These are phyloP conservation scores for Colletotrichum sp. DNA, from an alignment of 2,329 filamentous ascomycete genomes.

Conservation along the genomic window DNA sequence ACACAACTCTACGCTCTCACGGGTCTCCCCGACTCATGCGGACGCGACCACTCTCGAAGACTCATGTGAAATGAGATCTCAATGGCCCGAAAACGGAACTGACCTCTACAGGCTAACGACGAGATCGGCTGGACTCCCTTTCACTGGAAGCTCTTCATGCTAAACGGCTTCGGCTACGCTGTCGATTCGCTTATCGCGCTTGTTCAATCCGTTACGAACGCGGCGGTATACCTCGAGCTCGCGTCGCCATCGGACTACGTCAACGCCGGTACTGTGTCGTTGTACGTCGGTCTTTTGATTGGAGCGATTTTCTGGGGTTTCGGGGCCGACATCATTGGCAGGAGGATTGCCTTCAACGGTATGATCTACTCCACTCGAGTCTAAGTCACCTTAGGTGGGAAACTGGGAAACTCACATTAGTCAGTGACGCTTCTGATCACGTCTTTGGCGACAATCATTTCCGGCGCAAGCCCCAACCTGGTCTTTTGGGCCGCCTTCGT, in stretches of 20 bases:
- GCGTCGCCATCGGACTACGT: conserved; percentile 47
- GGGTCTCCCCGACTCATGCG: not conserved
- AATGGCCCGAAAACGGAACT: not conserved
- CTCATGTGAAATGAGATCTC: not conserved
- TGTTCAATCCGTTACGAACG: conserved; percentile 63
- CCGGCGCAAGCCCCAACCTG: conserved; percentile 68
- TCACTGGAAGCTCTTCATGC: conserved; percentile 64
- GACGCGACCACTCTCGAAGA: not conserved
- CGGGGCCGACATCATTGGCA: conserved; percentile 66
- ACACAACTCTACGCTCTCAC: not conserved
- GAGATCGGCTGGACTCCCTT: conserved; percentile 66
- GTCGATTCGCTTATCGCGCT: conserved; percentile 53
- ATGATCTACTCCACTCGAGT: not conserved
- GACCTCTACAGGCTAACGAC: conserved; percentile 49
- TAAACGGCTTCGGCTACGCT: conserved; percentile 65
- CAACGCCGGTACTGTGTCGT: conserved; percentile 60
- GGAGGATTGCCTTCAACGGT: conserved; percentile 66
- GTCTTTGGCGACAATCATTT: conserved; percentile 63
- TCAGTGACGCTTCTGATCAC: conserved; percentile 60
- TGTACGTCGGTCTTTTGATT: conserved; percentile 53
- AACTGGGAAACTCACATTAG: not conserved
- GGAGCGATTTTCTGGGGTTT: conserved; percentile 70
- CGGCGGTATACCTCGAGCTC: conserved; percentile 14
- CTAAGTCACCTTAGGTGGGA: no score
- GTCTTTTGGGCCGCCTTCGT: conserved; percentile 63